Evolutionary conservation across 441 rosid genomes (phyloP), one percentile per base, ranked within the genome.

Genomic region (Pelargonium fulgidum): DNA sequence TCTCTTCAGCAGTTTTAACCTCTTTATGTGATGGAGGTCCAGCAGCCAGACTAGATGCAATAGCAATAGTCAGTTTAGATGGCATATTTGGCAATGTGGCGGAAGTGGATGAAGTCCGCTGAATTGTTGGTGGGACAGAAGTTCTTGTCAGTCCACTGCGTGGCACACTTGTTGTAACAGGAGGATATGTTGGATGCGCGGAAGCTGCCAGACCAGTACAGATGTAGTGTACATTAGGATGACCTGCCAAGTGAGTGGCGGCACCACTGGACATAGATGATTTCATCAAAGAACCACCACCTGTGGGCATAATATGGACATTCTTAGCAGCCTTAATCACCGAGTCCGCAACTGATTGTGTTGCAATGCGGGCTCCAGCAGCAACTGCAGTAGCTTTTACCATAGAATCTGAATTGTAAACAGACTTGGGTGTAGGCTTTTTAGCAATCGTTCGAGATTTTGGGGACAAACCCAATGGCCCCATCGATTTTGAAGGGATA

Each of bases 331-430:
- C 85, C 83, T 83, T 90, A 63, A 87, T 81, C 78, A 87, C 77
- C 14, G 86, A 77, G 45, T 84, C 85, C 62, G 91, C 86, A 62
- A 82, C 86, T 68, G 87, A 81, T 33, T 82, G 83, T 69, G 88
- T 78, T 75, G 82, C 85, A 78, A 89, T 85, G 42, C 92, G 91
- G n/a, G 94, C 94, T 36, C 97, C 97, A 14, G 93, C 89, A 75
- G 92, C 91, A 65, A 80, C 91, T 61, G 97, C 91, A 75, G 90
- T 83, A 70, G 98, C 98, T 73, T 86, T 83, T 78, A 85, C 82
- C 70, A 79, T 71, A 45, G 86, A 84, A 71, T 85, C 91, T 7
- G 84, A 70, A 72, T 77, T 75, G 48, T 73, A 73, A 69, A 74
- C 76, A 65, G 89, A 71, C 77, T 79, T 89, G 13, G 70, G 67